Base-by-base conservation (phyloP, 1,139 yeast species). In the Geotrichum restrictum region DNA sequence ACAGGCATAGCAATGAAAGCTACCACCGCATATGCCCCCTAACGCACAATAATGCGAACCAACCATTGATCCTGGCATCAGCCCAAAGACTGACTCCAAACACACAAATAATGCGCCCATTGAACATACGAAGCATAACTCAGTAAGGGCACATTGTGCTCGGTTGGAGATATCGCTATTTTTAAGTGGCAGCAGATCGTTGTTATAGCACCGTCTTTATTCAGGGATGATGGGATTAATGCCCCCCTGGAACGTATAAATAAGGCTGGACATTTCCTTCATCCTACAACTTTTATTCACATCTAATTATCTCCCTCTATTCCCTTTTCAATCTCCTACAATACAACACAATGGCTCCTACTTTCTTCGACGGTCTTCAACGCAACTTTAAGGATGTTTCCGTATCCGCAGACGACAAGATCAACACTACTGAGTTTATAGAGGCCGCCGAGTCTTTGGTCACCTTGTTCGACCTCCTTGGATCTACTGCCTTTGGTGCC, bases 371-470 rank as follows among this genome's bases (percentile, higher is more conserved):
- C 71, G 82, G 81, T 63, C 79, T 83, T 78, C 80, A 83, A 65
- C 77, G 75, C 69, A 82, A 87, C 64, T 88, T 86, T 69, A 79
- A 75, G 62, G 93, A 85, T 64, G 95, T 88, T 56, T 77, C 86
- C 38, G 74, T 87, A 60, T 69, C 70, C 47, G 54, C 52, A 3
- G 77, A 74, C 56, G 57, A 62, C 50, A 82, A 85, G 68, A 76
- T 88, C 67, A 76, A 82, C 62, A 87, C 96, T 22, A 74, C 83
- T 34, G 82, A 80, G 62, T 88, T 88, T 64, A 76, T 88, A 59
- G 88, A 83, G 66, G 96, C 96, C 10, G 76, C 94, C 24, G 94
- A 85, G 70, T 82, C 94, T 10, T 75, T 88, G 57, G 91, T 88
- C 62, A 82, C 83, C 67, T 75, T 89, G 58, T 88, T 88, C 67